Evolutionary conservation across 2,329 filamentous ascomycete species (phyloP).

Genomic region (Arthrobotrys entomopaga): DNA sequence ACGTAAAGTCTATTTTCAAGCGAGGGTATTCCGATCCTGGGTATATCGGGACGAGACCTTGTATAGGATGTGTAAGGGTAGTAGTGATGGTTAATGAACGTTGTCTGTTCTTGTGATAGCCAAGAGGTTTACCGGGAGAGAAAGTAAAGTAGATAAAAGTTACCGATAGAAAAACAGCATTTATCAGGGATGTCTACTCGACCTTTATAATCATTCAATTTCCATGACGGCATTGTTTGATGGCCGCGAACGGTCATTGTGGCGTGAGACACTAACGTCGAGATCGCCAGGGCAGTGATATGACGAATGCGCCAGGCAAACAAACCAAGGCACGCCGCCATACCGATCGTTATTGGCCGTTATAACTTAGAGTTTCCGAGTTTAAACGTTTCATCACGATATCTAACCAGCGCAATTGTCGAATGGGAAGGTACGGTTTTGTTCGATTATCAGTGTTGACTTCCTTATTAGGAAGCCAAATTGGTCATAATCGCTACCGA

Average conservation of each 20-base stretch:
- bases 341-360: neutral
- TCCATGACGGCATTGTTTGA: constrained; percentile 2
- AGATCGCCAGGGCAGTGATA: constrained; percentile 5
- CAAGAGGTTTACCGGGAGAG: too few species aligned
- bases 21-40: too few species aligned
- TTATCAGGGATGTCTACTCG: too few species aligned
- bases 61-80: too few species aligned
- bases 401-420: neutral
- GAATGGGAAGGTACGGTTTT: constrained; percentile 8
- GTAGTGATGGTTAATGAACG: too few species aligned
- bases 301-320: constrained; percentile 17
- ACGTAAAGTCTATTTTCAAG: too few species aligned
- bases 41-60: too few species aligned
- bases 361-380: constrained; percentile 38
- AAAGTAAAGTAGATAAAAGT: too few species aligned
- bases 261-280: neutral
- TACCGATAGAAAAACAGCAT: too few species aligned
- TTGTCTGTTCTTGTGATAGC: too few species aligned
- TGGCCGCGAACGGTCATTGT: constrained; percentile 18
- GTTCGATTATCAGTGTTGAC: constrained; percentile 4
- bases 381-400: constrained; percentile 20
- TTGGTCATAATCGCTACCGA: neutral
- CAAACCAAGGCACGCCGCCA: neutral
- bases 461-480: constrained; percentile 6
- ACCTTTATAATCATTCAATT: neutral